phyloP scores from a whole-genome alignment of 257 asterid species.

The Ligustrum vulgare region DNA sequence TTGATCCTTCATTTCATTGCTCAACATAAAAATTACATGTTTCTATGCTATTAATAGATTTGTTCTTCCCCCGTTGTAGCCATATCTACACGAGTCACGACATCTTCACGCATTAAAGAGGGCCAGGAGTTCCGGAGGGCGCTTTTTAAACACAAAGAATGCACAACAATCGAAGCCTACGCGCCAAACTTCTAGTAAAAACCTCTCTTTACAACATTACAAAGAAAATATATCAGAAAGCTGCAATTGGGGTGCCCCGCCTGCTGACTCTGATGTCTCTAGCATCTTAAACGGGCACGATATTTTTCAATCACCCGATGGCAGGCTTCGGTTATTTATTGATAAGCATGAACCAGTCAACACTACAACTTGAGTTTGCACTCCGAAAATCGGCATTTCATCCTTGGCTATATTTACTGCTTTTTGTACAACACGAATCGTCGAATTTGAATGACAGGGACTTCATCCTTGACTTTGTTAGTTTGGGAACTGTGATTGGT shows the following conservation, averaged over 20 bases:
- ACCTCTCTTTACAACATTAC: constrained; percentile 12
- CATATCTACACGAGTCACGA: constrained; percentile 70
- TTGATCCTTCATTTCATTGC: background rate
- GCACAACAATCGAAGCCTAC: constrained; percentile 30
- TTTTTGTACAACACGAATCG: constrained; percentile 10
- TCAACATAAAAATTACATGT: background rate
- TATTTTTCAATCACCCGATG: constrained; percentile 40
- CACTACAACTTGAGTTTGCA: constrained; percentile 30
- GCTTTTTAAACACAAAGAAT: constrained; percentile 55
- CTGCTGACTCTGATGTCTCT: constrained; percentile 53
- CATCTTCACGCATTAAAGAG: constrained; percentile 67
- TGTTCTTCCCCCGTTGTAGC: constrained; percentile 33
- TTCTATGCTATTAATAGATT: background rate
- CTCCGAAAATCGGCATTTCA: constrained; percentile 64
- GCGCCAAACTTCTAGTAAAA: constrained; percentile 13
- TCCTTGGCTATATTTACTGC: constrained; percentile 77
- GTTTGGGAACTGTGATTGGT: constrained; percentile 1
- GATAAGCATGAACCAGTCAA: constrained; percentile 37
- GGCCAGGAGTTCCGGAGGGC: constrained; percentile 71
- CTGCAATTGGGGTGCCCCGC: constrained; percentile 52
- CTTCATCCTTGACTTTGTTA: constrained; percentile 15
- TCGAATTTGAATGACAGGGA: constrained; percentile 23
- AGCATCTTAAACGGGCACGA: constrained; percentile 55
- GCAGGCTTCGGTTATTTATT: constrained; percentile 39
- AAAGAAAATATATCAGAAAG: constrained; percentile 24